Base-by-base conservation (phyloP, 1,284 basidiomycete species). In the Microbotryum saponariae region DNA sequence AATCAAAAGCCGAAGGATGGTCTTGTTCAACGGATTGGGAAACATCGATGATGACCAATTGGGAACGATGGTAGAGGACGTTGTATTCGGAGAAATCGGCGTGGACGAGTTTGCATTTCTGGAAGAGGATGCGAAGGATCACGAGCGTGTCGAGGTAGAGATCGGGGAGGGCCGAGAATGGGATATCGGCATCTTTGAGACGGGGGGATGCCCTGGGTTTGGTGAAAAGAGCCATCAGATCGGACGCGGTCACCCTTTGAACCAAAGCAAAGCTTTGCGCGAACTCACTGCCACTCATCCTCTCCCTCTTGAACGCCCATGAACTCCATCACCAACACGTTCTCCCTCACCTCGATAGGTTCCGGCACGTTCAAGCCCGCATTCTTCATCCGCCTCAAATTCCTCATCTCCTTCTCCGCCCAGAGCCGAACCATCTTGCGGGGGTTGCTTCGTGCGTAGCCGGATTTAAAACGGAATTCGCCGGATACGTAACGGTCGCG, bases 51-150 rank as follows among this genome's bases (percentile, higher is more conserved):
- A 98, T 88, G 78, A 84, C 93, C 18, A 97, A 81, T 73, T 93
- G 89, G 2, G 69, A 71, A 16, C 78, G 67, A 71, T 83, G 82
- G 63, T 80, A 81, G 18, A 99, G 81, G 67, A 99, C 87, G 74
- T 99, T 99, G 83, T 98, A 99, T 76, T 99, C 96, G 64, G 89
- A 92, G 62, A 99, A 80, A 79, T 99, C 96, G 60, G 96, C 96
- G 72, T 99, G 96, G 0, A 99, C 94, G 58, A 99, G 84, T 63
- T 85, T 86, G 81, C 96, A 98, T 45, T 82, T 80, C 69, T 91
- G 87, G 76, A 87, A 99, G 81, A 98, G 88, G 63, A 81, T 82
- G 62, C 94, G 84, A 57, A 93, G 82, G 60, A 82, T 83, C 66
- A 89, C 82, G 49, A 97, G 75, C 46, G 97, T 81, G 74, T 96